Evolutionary conservation across 768 basidiomycete genomes (phyloP).

Genomic region (Clathrus columnatus): DNA sequence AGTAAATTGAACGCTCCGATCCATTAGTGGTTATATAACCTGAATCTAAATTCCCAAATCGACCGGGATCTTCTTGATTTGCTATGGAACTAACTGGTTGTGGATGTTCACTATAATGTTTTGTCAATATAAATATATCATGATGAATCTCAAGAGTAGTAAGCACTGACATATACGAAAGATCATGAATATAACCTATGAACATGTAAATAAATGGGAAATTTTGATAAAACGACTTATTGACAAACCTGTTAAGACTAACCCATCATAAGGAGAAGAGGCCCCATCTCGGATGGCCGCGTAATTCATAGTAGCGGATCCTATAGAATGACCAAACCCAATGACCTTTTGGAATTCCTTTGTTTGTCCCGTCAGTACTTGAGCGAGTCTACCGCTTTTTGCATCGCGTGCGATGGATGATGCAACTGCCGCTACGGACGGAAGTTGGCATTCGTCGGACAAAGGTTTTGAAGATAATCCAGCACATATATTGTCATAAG

Average conservation of each 20-base stretch:
- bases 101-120: background rate
- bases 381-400: slow-evolving; percentile 2
- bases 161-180: background rate
- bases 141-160: background rate
- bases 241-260: slow-evolving; percentile 4
- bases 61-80: background rate
- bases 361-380: background rate
- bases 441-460: slow-evolving; percentile 6
- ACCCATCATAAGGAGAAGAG: slow-evolving; percentile 1
- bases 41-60: background rate
- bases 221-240: background rate
- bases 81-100: background rate
- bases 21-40: background rate
- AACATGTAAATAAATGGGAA: background rate
- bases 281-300: slow-evolving; percentile 2
- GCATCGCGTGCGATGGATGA: slow-evolving; percentile 4
- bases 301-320: background rate
- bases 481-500: background rate
- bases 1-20: background rate
- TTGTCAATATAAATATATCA: background rate
- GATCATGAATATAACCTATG: background rate
- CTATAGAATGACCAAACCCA: slow-evolving; percentile 2
- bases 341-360: background rate
- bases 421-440: background rate
- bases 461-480: background rate